Conservation (phyloP, 768 basidiomycete species). For the Mrakia frigida region DNA sequence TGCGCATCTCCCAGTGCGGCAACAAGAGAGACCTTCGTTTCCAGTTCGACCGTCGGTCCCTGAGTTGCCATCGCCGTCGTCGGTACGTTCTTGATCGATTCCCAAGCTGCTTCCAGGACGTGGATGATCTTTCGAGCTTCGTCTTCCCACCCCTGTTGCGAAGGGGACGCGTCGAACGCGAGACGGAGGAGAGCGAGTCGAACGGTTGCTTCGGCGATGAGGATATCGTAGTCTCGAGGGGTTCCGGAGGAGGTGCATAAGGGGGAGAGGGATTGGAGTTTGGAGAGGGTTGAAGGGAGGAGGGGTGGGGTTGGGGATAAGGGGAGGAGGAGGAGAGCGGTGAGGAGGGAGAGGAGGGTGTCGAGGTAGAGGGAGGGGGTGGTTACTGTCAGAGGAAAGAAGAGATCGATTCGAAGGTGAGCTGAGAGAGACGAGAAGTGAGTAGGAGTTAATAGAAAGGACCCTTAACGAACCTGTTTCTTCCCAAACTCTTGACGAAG, state of each 20-base stretch:
- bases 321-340: conserved; percentile 14
- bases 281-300: not conserved
- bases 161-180: not conserved
- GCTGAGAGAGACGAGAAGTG: too few relatives aligned
- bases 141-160: not conserved
- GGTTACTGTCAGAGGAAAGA: conserved; percentile 10
- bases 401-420: too few relatives aligned
- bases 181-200: not conserved
- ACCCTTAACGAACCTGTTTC: conserved; percentile 17
- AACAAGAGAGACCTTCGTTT: conserved; percentile 22
- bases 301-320: not conserved
- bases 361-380: conserved; percentile 29
- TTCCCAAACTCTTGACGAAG: conserved; percentile 23
- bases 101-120: not conserved
- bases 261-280: conserved; percentile 6
- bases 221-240: conserved; percentile 14
- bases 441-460: not conserved
- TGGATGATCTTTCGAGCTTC: not conserved
- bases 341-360: conserved; percentile 22
- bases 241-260: conserved; percentile 10
- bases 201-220: conserved; percentile 6
- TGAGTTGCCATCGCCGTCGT: not conserved
- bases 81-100: not conserved
- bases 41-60: not conserved
- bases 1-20: conserved; percentile 29